Percentiles rank a stretch among this genome's conserved stretches.
These are phyloP conservation scores for Schoenoplectus triqueter DNA, from an alignment of 202 grass and related monocot species.

Conservation along the genomic window DNA sequence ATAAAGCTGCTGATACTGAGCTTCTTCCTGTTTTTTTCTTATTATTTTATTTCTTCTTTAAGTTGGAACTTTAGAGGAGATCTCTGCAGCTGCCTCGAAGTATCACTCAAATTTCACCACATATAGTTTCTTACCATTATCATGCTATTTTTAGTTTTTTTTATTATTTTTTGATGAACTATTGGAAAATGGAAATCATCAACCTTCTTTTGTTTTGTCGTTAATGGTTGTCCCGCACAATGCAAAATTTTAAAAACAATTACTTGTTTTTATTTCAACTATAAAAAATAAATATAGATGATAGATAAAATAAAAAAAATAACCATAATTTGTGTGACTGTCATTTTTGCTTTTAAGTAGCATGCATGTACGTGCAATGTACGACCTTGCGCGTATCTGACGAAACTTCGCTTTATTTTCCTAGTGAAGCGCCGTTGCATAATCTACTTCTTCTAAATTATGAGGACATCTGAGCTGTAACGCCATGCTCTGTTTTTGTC, in stretches of 20 bases:
- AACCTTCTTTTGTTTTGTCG: too few relatives aligned
- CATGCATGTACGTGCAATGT: not conserved
- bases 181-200: too few relatives aligned
- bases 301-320: too few relatives aligned
- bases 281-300: too few relatives aligned
- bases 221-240: too few relatives aligned
- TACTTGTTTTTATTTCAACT: too few relatives aligned
- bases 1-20: conserved; percentile 14
- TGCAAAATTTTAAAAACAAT: too few relatives aligned
- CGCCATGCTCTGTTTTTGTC: conserved; percentile 11
- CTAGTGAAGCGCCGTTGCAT: not conserved
- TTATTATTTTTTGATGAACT: not conserved
- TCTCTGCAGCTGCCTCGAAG: not conserved
- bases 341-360: not conserved
- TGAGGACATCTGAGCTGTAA: conserved; percentile 25
- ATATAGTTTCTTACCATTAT: not conserved
- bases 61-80: not conserved
- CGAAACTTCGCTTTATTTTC: conserved; percentile 8
- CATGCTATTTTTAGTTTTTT: not conserved
- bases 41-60: not conserved
- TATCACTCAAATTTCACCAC: not conserved
- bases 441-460: conserved; percentile 29
- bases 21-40: not conserved
- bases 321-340: not conserved
- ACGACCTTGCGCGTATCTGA: not conserved